Conservation (phyloP, 73 alveolate genomes). For the Effrenium voratum region DNA sequence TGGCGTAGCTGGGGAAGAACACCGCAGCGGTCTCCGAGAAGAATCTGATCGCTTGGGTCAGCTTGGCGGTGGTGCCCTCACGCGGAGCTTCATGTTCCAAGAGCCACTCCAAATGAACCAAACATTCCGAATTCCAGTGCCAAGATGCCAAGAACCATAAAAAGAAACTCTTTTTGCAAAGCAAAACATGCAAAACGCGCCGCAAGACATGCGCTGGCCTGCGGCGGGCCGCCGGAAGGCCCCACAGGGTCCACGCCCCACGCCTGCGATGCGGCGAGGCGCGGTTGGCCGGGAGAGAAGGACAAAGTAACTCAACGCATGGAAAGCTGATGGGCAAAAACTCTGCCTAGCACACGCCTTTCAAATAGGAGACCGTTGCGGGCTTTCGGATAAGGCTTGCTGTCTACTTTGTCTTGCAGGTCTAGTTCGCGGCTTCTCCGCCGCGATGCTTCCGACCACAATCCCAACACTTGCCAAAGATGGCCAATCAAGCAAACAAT, state of each 20-base stretch:
- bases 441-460: too few relatives aligned
- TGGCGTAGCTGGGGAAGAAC: slow-evolving; percentile 22
- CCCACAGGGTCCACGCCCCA: slow-evolving; percentile 46
- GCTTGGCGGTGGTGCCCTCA: slow-evolving; percentile 5
- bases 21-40: slow-evolving; percentile 54
- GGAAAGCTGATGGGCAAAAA: too few relatives aligned
- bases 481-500: too few relatives aligned
- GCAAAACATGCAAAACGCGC: background rate
- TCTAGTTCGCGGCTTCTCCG: too few relatives aligned
- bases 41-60: slow-evolving; percentile 24
- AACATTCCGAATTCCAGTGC: background rate
- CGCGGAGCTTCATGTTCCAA: background rate
- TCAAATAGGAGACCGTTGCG: too few relatives aligned
- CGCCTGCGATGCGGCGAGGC: background rate
- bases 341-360: too few relatives aligned
- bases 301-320: too few relatives aligned
- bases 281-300: too few relatives aligned
- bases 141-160: background rate
- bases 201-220: background rate
- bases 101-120: background rate
- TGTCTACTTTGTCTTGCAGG: too few relatives aligned
- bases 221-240: slow-evolving; percentile 46
- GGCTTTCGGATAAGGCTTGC: too few relatives aligned
- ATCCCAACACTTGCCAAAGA: too few relatives aligned
- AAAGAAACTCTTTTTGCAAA: too few relatives aligned